Conservation (phyloP, 768 basidiomycete species). For the Naganishia friedmannii region DNA sequence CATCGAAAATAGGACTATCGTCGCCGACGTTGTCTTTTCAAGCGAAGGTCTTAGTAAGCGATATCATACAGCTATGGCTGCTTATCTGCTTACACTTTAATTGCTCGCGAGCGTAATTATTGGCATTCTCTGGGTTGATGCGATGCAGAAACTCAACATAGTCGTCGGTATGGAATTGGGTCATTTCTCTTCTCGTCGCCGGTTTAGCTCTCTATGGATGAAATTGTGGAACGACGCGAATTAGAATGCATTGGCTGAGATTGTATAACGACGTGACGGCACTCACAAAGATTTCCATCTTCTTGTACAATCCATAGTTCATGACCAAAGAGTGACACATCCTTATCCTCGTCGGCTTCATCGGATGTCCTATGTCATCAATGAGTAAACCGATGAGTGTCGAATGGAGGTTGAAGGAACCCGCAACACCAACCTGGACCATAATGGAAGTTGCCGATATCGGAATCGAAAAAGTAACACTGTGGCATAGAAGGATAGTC, state of each 20-base stretch:
- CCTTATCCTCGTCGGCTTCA: slow-evolving; percentile 96
- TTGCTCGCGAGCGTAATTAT: slow-evolving; percentile 86
- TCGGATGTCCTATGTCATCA: slow-evolving; percentile 70
- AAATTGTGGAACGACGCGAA: background rate
- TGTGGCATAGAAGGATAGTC: slow-evolving; percentile 44
- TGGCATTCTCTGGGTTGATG: slow-evolving; percentile 93
- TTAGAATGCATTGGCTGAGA: background rate
- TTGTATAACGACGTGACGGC: background rate
- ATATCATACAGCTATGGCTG: background rate
- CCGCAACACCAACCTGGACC: slow-evolving; percentile 58
- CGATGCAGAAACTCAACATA: slow-evolving; percentile 94
- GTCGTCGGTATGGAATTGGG: slow-evolving; percentile 97
- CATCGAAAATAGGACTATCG: slow-evolving; percentile 98
- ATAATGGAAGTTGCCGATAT: slow-evolving; percentile 99
- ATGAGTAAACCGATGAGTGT: background rate
- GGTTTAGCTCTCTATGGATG: slow-evolving; percentile 89
- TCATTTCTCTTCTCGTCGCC: slow-evolving; percentile 99
- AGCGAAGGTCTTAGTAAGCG: slow-evolving; percentile 3
- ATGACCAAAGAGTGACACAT: slow-evolving; percentile 99
- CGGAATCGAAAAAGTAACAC: slow-evolving; percentile 99
- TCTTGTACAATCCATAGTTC: slow-evolving; percentile 99
- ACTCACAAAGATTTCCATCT: slow-evolving; percentile 99
- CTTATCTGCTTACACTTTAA: slow-evolving; percentile 70
- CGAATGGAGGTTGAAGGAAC: background rate
- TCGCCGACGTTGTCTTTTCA: slow-evolving; percentile 88